These are phyloP conservation scores for Ascochyta viciae-villosae DNA, from an alignment of 2,329 filamentous ascomycete genomes.

Conservation along the genomic window DNA sequence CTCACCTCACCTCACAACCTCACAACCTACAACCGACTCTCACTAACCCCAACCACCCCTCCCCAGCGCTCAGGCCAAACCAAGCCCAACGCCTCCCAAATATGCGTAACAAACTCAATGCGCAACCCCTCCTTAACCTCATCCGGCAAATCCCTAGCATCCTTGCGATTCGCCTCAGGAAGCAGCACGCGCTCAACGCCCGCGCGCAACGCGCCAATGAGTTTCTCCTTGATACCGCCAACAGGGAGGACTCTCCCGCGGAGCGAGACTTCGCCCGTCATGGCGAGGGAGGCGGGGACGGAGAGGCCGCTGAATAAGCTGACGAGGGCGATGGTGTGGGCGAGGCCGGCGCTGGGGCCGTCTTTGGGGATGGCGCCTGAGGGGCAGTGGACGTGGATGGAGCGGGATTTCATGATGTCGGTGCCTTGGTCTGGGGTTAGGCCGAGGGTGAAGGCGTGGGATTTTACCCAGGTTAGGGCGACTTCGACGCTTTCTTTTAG, in stretches of 20 bases:
- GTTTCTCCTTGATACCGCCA: conserved; percentile 97
- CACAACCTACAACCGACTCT: conserved; percentile 73
- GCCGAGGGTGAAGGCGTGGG: conserved; percentile 89
- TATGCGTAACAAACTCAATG: conserved; percentile 90
- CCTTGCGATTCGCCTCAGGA: conserved; percentile 88
- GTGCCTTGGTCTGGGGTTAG: conserved; percentile 75
- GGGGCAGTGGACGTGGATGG: conserved; percentile 95
- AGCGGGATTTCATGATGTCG: conserved; percentile 95
- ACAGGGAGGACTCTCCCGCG: conserved; percentile 91
- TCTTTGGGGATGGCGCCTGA: conserved; percentile 96
- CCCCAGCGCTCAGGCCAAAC: conserved; percentile 92
- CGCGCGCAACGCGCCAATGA: conserved; percentile 90
- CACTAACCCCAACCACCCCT: conserved; percentile 69
- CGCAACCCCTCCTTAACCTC: conserved; percentile 88
- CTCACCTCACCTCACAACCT: not conserved
- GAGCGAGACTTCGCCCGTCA: conserved; percentile 84
- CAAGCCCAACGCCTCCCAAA: conserved; percentile 90
- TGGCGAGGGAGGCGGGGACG: conserved; percentile 90
- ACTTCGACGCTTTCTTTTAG: conserved; percentile 98
- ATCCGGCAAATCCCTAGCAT: conserved; percentile 85
- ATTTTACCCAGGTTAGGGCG: conserved; percentile 95
- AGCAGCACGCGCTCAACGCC: conserved; percentile 94
- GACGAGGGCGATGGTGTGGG: conserved; percentile 91
- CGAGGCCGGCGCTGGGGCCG: conserved; percentile 81
- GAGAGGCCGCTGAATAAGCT: conserved; percentile 85